A percentile compares a stretch with the other conserved stretches of the same genome.
Evolutionary conservation across 352 stramenopile genomes (phyloP).

Genomic region (Pseudoperonospora humuli): DNA sequence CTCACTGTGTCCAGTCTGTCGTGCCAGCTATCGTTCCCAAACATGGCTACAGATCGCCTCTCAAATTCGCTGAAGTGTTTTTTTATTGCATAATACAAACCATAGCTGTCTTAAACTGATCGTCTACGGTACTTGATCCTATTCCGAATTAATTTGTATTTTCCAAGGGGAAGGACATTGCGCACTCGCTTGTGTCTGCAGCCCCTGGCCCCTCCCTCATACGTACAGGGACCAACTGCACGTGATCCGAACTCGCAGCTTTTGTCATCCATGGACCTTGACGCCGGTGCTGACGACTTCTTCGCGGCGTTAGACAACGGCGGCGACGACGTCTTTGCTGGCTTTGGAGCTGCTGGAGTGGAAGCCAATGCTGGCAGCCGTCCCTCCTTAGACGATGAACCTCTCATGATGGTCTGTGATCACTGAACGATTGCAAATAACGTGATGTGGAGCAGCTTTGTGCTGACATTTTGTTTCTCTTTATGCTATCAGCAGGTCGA

Average conservation of each 20-base stretch:
- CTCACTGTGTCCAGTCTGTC: too few species aligned
- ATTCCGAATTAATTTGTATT: too few species aligned
- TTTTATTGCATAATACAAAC: background rate
- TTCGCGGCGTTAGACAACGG: constrained; percentile 71
- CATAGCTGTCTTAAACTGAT: constrained; percentile 3
- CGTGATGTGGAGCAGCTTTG: background rate
- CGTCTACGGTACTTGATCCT: constrained; percentile 4
- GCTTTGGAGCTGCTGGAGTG: constrained; percentile 37
- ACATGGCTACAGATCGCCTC: constrained; percentile 14
- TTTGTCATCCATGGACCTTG: constrained; percentile 48
- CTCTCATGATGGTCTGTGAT: constrained; percentile 22
- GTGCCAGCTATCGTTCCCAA: constrained; percentile 28
- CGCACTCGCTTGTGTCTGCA: background rate
- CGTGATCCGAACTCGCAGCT: background rate
- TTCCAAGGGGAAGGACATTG: background rate
- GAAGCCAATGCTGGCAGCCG: constrained; percentile 1
- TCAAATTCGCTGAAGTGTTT: constrained; percentile 5
- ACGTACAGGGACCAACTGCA: constrained; percentile 1
- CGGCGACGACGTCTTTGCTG: constrained; percentile 47
- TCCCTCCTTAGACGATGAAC: constrained; percentile 26
- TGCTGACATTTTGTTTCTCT: background rate
- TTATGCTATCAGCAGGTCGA: constrained; percentile 16
- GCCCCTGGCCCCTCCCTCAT: constrained; percentile 10
- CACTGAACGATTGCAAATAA: background rate
- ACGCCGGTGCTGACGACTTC: constrained; percentile 74